Conservation (phyloP, 371 early-diverging fungal species). For the Capillidium heterosporum region DNA sequence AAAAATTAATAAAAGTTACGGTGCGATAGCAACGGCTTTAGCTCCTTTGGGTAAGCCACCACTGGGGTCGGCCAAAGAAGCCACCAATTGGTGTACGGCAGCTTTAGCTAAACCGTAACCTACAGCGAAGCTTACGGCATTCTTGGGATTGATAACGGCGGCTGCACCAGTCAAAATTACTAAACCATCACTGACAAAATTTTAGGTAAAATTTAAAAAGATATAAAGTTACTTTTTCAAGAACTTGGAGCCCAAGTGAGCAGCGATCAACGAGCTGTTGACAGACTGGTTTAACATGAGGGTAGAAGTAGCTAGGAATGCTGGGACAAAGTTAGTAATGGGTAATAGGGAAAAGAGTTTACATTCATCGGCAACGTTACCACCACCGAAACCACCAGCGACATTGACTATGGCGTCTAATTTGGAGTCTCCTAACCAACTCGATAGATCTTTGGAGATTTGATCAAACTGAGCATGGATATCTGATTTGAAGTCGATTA, state of each 20-base stretch:
- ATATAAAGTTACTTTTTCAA: conserved; percentile 36
- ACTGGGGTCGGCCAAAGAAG: conserved; percentile 46
- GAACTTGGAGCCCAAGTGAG: conserved; percentile 54
- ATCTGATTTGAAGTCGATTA: conserved; percentile 20
- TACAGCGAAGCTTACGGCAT: conserved; percentile 60
- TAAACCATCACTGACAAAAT: conserved; percentile 44
- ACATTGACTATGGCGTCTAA: conserved; percentile 76
- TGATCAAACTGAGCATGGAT: conserved; percentile 38
- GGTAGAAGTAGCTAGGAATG: conserved; percentile 46
- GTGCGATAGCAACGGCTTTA: conserved; percentile 54
- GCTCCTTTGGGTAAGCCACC: conserved; percentile 59
- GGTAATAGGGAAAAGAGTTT: conserved; percentile 1
- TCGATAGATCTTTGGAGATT: conserved; percentile 16
- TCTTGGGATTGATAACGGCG: conserved; percentile 28
- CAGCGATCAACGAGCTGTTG: conserved; percentile 61
- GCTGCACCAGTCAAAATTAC: conserved; percentile 68
- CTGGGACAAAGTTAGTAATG: conserved; percentile 15
- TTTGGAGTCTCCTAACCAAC: conserved; percentile 18
- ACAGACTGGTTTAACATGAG: conserved; percentile 68
- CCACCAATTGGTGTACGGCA: conserved; percentile 77
- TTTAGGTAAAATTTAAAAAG: neutral
- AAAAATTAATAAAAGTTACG: conserved; percentile 30
- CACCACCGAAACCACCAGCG: conserved; percentile 95
- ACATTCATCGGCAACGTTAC: conserved; percentile 60
- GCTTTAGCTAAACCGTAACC: conserved; percentile 94